phyloP scores from a whole-genome alignment of 257 asterid genomes.

The Solanum chiquidenum region DNA sequence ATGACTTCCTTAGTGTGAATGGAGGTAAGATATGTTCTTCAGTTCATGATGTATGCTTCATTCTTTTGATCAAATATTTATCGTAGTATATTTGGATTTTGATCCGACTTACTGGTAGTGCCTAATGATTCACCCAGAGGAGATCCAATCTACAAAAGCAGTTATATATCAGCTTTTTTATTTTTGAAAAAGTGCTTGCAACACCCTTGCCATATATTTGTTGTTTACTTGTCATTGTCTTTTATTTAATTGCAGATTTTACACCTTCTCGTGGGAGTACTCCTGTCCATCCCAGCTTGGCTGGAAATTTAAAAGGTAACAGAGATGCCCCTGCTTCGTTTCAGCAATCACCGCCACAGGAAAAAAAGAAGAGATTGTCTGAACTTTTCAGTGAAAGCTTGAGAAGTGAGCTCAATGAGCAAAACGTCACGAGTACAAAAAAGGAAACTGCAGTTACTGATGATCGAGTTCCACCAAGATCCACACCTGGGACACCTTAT shows the following conservation, averaged over 20 bases:
- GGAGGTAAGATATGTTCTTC: slow-evolving; percentile 50
- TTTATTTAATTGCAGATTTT: slow-evolving; percentile 32
- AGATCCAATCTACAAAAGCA: neutral
- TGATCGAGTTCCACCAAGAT: slow-evolving; percentile 8
- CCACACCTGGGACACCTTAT: slow-evolving; percentile 20
- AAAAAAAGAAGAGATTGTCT: slow-evolving; percentile 44
- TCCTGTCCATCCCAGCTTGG: slow-evolving; percentile 49
- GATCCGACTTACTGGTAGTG: neutral
- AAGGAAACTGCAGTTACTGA: neutral
- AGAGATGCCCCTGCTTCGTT: neutral
- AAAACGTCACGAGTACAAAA: slow-evolving; percentile 4
- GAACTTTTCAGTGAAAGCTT: slow-evolving; percentile 56
- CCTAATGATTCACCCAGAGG: neutral
- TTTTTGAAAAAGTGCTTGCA: neutral
- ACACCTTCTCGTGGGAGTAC: slow-evolving; percentile 71
- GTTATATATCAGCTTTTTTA: neutral
- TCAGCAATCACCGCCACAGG: slow-evolving; percentile 24
- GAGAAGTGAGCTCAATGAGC: slow-evolving; percentile 4
- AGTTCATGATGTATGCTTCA: neutral
- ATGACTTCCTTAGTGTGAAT: slow-evolving; percentile 65
- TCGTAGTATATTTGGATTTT: neutral
- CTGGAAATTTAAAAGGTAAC: slow-evolving; percentile 11
- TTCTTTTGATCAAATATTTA: neutral
- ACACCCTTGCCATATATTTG: neutral
- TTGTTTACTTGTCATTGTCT: neutral